Evolutionary conservation across 2,329 filamentous ascomycete genomes (phyloP), one percentile per base, ranked within the genome.

Genomic region (Westerdykella ornata): DNA sequence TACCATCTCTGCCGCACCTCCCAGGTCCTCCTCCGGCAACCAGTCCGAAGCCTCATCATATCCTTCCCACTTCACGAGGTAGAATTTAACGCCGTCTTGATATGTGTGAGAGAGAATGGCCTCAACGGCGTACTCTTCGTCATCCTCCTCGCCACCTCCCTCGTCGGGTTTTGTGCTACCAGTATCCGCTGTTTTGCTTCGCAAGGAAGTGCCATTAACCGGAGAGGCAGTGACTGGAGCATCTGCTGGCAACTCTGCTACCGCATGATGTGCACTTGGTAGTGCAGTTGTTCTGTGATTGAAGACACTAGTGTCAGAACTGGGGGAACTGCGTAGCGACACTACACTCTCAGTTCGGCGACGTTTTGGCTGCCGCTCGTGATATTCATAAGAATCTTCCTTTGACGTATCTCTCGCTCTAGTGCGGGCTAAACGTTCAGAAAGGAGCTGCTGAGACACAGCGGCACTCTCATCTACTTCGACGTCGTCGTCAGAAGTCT

Each of bases 1-100:
- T 7, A 64, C 48, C 30, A 64, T 8, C 31, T 63, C 59, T 1
- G 30, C 12, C 1, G 60, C 59, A 4, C 58, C 55, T 2, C 43
- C 47, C 6, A 64, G 46, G 15, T 61, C 54, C 9, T 54, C 51
- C 37, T 56, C 54, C 0, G 51, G 28, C 4, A 63, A 39, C 60
- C 62, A 65, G 35, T 62, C 58, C n/a, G 52, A 46, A 2, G 49
- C 52, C 19, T 62, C 54, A 6, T 58, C 49, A 32, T 59, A 60
- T 1, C 57, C 60, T 16, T 57, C 52, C 62, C 62, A 65, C 29
- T 62, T 62, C n/a, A 65, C 59, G 0, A 58, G 53, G 20, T 60
- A 65, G 39, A 50, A 58, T 3, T 49, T 57, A 20, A 44, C 47
- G 1, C 48, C 45, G 3, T 48, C 40, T 6, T 56, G 41, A 31